phyloP scores from a whole-genome alignment of 2,329 filamentous ascomycete genomes.

The Aureobasidium sp. region DNA sequence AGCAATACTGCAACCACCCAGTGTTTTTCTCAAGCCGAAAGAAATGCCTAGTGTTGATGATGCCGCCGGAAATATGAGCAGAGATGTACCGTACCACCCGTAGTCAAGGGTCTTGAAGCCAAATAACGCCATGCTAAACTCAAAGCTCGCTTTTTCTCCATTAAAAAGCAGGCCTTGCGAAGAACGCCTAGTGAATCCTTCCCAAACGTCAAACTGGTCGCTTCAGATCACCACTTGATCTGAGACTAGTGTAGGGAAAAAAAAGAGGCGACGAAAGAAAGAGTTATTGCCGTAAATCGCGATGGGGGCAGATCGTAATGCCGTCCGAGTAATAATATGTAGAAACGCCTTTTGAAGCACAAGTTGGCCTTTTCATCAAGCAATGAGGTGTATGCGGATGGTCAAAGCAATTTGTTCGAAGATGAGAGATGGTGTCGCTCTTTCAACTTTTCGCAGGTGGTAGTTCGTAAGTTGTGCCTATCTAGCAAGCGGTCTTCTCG shows the following conservation, averaged over 20 bases:
- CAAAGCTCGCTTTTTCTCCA: constrained; percentile 5
- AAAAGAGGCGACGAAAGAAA: background rate
- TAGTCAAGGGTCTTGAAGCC: background rate
- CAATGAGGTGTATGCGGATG: background rate
- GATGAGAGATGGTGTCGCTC: background rate
- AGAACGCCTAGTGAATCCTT: constrained; percentile 5
- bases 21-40: constrained; percentile 5
- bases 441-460: background rate
- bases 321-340: constrained; percentile 8
- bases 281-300: constrained; percentile 1
- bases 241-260: background rate
- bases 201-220: constrained; percentile 1
- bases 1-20: background rate
- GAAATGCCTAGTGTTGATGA: background rate
- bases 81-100: background rate
- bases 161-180: constrained; percentile 6
- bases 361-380: background rate
- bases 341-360: background rate
- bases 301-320: background rate
- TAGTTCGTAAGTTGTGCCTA: background rate
- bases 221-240: constrained; percentile 4
- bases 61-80: constrained; percentile 8
- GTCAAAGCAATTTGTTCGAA: background rate
- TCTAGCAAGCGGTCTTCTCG: constrained; percentile 33
- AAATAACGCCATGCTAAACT: constrained; percentile 14